Percentiles rank a stretch among this genome's conserved stretches.
phyloP scores from a whole-genome alignment of 345 rosid genomes.

The Carallia brachiata region DNA sequence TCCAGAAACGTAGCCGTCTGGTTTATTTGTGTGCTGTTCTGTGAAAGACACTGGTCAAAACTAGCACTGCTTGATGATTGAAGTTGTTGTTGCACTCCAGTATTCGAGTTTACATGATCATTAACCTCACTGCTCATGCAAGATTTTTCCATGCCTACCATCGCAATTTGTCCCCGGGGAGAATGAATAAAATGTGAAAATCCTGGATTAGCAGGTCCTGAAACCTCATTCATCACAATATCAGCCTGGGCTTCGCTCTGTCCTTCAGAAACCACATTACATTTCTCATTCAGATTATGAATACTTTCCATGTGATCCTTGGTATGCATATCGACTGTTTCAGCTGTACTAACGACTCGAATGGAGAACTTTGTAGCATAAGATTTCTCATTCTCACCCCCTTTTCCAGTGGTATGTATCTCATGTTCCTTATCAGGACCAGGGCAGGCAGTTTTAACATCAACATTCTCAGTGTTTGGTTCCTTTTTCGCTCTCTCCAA shows the following conservation, averaged over 20 bases:
- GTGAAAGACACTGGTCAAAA: slow-evolving; percentile 8
- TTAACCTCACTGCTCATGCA: slow-evolving; percentile 22
- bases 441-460: slow-evolving; percentile 6
- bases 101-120: slow-evolving; percentile 22
- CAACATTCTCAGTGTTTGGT: not conserved
- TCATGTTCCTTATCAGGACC: slow-evolving; percentile 24
- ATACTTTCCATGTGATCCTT: slow-evolving; percentile 11
- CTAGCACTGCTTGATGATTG: slow-evolving; percentile 17
- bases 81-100: slow-evolving; percentile 30
- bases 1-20: slow-evolving; percentile 5
- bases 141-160: slow-evolving; percentile 14
- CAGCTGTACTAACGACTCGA: slow-evolving; percentile 1
- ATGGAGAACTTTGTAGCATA: slow-evolving; percentile 11
- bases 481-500: slow-evolving; percentile 7
- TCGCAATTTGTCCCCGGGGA: slow-evolving; percentile 18
- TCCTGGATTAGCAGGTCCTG: slow-evolving; percentile 12
- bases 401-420: slow-evolving; percentile 20
- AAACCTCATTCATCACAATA: slow-evolving; percentile 7
- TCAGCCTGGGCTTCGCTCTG: slow-evolving; percentile 1
- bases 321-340: slow-evolving; percentile 8
- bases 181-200: slow-evolving; percentile 9
- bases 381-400: slow-evolving; percentile 20
- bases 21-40: slow-evolving; percentile 1
- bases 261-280: slow-evolving; percentile 24
- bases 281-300: not conserved